Conservation (phyloP, 2,329 filamentous ascomycete genomes). For the Talaromyces albobiverticillius region DNA sequence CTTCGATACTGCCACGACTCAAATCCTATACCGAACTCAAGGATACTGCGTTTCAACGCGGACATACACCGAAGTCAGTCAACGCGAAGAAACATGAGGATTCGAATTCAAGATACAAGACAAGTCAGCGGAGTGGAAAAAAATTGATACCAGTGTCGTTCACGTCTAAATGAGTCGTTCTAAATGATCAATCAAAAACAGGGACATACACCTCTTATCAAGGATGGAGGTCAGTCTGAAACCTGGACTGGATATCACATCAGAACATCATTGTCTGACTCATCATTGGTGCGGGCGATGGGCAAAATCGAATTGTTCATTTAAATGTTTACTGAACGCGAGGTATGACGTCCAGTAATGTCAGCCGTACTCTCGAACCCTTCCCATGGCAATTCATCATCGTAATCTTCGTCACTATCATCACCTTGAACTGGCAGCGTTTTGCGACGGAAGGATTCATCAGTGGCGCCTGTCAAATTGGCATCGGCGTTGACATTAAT, state of each 20-base stretch:
- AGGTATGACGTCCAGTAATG: slow-evolving; percentile 29
- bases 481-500: slow-evolving; percentile 26
- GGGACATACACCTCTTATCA: slow-evolving; percentile 20
- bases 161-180: background rate
- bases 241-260: slow-evolving; percentile 10
- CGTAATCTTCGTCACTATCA: slow-evolving; percentile 15
- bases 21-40: slow-evolving; percentile 3
- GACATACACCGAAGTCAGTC: slow-evolving; percentile 18
- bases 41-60: background rate
- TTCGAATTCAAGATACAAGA: slow-evolving; percentile 3
- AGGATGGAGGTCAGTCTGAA: slow-evolving; percentile 18
- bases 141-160: background rate
- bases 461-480: slow-evolving; percentile 28
- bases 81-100: slow-evolving; percentile 8
- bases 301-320: background rate
- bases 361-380: slow-evolving; percentile 43
- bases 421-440: background rate
- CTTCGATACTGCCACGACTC: background rate
- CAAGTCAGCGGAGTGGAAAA: background rate
- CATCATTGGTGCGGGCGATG: slow-evolving; percentile 7
- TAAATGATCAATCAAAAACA: background rate
- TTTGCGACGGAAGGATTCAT: slow-evolving; percentile 3
- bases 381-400: slow-evolving; percentile 42
- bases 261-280: background rate
- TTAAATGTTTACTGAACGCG: slow-evolving; percentile 3